A percentile compares a stretch with the other conserved stretches of the same genome.
Conservation (phyloP, 192 early-diverging fungal genomes). For the Rhizoclosmatium globosum region DNA sequence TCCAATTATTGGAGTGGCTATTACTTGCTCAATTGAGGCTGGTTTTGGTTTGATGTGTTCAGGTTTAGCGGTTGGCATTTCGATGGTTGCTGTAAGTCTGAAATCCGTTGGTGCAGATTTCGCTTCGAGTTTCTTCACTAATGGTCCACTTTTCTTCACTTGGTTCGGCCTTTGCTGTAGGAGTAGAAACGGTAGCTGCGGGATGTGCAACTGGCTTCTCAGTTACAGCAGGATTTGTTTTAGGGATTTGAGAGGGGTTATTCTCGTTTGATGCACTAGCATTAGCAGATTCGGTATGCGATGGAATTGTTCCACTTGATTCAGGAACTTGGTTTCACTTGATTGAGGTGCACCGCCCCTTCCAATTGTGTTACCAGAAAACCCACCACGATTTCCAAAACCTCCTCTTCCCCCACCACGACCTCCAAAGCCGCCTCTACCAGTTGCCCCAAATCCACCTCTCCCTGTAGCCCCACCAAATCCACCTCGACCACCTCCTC, state of each 20-base stretch:
- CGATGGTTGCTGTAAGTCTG: no score
- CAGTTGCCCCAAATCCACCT: neutral
- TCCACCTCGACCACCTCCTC: neutral
- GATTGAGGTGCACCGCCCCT: neutral
- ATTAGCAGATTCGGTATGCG: neutral
- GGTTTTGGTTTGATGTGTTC: neutral
- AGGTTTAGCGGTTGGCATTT: no score
- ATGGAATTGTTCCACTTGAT: neutral
- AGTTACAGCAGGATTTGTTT: no score
- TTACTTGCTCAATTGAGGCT: neutral
- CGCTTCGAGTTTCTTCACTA: no score
- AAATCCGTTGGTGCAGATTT: no score
- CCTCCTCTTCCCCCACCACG: neutral
- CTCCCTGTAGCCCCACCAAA: neutral
- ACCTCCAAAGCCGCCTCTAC: neutral
- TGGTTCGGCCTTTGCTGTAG: no score
- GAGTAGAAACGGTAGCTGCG: no score
- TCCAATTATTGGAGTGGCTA: neutral
- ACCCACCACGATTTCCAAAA: neutral
- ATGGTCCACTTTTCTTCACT: no score
- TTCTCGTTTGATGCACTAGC: no score
- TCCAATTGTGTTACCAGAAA: neutral
- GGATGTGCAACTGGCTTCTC: no score
- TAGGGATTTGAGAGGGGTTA: no score
- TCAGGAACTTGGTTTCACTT: neutral